These are phyloP conservation scores for Thelephora terrestris DNA, from an alignment of 1,284 basidiomycete genomes.

Conservation along the genomic window DNA sequence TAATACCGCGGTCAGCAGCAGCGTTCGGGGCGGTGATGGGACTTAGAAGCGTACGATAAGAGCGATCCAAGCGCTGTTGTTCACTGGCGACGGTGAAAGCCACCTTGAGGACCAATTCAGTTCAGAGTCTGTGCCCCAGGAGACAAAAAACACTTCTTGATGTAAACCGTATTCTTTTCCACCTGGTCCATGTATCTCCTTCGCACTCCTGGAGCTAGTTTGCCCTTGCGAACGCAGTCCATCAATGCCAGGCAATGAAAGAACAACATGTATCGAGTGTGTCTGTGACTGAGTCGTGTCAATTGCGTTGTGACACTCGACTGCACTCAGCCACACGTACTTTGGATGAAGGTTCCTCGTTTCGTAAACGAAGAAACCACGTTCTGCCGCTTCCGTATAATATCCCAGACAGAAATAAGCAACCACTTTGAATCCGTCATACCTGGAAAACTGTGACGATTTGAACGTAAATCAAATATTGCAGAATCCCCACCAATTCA, in stretches of 20 bases:
- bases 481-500: constrained; percentile 42
- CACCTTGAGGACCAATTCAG: constrained; percentile 33
- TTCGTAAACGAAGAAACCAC: constrained; percentile 52
- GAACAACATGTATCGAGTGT: constrained; percentile 54
- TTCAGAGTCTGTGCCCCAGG: neutral
- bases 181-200: constrained; percentile 44
- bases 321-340: constrained; percentile 24
- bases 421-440: constrained; percentile 58
- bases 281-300: constrained; percentile 39
- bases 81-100: constrained; percentile 57
- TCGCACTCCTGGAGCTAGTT: constrained; percentile 27
- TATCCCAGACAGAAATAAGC: constrained; percentile 52
- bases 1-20: constrained; percentile 2
- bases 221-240: constrained; percentile 39
- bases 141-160: constrained; percentile 35
- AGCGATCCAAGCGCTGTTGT: constrained; percentile 54
- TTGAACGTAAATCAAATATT: constrained; percentile 2
- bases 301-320: neutral
- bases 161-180: constrained; percentile 45
- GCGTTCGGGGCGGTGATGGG: neutral
- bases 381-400: constrained; percentile 41
- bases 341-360: constrained; percentile 51
- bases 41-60: constrained; percentile 38
- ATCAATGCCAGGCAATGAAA: constrained; percentile 58
- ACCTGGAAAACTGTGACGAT: constrained; percentile 30